Percentiles rank a stretch among this genome's conserved stretches.
Evolutionary conservation across 179 eudicot genomes (phyloP).

Genomic region (Carnegiea gigantea): DNA sequence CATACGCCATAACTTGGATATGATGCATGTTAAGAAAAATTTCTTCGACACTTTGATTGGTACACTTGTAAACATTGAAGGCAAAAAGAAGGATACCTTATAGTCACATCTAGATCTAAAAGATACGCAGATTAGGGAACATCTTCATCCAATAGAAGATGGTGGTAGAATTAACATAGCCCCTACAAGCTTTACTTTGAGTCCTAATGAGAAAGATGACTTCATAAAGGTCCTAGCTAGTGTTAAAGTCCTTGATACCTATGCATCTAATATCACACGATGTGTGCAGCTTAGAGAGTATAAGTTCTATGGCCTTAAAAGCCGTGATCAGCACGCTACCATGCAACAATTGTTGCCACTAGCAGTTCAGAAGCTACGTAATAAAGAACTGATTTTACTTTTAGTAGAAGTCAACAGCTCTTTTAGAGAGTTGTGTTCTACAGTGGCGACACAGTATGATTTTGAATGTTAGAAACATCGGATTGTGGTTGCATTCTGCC

Average conservation of each 20-base stretch:
- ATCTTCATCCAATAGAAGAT: not conserved
- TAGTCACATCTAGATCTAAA: not conserved
- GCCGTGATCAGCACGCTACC: not conserved
- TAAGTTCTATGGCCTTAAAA: not conserved
- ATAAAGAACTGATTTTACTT: not conserved
- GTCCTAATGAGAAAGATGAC: not conserved
- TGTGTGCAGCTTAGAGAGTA: not conserved
- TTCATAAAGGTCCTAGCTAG: not conserved
- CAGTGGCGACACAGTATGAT: not conserved
- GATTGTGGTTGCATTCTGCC: not conserved
- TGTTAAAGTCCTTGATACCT: conserved; percentile 2
- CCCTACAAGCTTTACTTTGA: not conserved
- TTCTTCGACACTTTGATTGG: not conserved
- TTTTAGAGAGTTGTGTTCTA: not conserved
- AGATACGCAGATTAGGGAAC: not conserved
- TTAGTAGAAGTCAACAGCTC: not conserved
- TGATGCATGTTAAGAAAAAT: not conserved
- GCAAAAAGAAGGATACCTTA: not conserved
- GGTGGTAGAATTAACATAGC: not conserved
- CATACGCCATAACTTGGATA: not conserved
- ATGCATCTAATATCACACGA: not conserved
- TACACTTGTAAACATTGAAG: not conserved
- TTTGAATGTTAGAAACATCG: not conserved
- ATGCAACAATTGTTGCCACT: not conserved
- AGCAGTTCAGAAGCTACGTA: not conserved